phyloP scores from a whole-genome alignment of 495 filamentous ascomycete species.

The Pyrenula massariospora region DNA sequence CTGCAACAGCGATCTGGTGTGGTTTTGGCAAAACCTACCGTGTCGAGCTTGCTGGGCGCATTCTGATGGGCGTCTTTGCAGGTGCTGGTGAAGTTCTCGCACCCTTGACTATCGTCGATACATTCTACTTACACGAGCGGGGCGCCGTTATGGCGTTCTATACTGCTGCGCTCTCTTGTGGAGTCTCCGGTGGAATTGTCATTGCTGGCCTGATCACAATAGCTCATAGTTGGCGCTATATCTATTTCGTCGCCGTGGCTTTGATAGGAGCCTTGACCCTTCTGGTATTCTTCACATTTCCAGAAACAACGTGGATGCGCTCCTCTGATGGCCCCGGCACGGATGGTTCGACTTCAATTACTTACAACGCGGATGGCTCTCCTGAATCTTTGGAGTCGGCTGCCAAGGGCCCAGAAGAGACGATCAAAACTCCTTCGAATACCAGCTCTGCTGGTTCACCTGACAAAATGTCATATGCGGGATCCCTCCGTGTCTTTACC shows the following conservation, averaged over 20 bases:
- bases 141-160: conserved; percentile 36
- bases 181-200: conserved; percentile 33
- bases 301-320: conserved; percentile 33
- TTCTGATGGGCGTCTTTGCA: conserved; percentile 36
- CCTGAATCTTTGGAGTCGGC: not conserved
- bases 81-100: conserved; percentile 42
- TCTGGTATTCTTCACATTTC: conserved; percentile 37
- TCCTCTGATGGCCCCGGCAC: not conserved
- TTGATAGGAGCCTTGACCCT: conserved; percentile 30
- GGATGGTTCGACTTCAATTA: not conserved
- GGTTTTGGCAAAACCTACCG: conserved; percentile 29
- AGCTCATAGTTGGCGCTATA: conserved; percentile 31
- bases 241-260: conserved; percentile 36
- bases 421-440: not conserved
- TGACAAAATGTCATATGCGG: conserved; percentile 16
- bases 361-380: not conserved
- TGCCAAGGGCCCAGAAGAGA: not conserved
- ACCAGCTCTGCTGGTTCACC: not conserved
- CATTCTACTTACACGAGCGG: conserved; percentile 49
- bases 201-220: conserved; percentile 40
- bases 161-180: conserved; percentile 31
- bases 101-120: conserved; percentile 40
- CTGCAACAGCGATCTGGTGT: conserved; percentile 30
- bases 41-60: conserved; percentile 30
- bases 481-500: conserved; percentile 24